Evolutionary conservation across 768 basidiomycete genomes (phyloP).

Genomic region (Panus rudis): DNA sequence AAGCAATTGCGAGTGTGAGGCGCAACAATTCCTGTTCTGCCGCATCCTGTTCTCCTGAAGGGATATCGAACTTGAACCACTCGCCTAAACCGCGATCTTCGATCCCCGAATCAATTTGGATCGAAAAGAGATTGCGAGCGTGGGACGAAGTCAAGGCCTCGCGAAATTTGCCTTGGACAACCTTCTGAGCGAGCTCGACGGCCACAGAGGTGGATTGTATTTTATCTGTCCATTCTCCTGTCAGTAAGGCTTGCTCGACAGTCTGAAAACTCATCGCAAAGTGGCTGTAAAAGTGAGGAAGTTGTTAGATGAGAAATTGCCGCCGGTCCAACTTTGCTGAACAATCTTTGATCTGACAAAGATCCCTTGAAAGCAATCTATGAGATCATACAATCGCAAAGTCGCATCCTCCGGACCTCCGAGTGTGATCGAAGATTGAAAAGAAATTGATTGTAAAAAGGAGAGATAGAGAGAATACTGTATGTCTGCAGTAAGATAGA

Average conservation of each 20-base stretch:
- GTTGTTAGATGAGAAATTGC: background rate
- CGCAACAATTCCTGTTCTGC: constrained; percentile 46
- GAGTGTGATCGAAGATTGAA: too few relatives aligned
- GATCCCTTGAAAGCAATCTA: too few relatives aligned
- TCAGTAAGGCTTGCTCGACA: constrained; percentile 54
- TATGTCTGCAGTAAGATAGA: too few relatives aligned
- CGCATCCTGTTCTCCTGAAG: constrained; percentile 25
- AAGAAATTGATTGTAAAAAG: too few relatives aligned
- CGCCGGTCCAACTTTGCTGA: too few relatives aligned
- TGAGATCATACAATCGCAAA: too few relatives aligned
- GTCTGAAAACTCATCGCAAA: constrained; percentile 15
- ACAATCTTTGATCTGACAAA: too few relatives aligned
- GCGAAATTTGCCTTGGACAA: constrained; percentile 54
- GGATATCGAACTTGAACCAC: constrained; percentile 26
- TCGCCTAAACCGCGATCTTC: constrained; percentile 33
- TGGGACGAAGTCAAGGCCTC: constrained; percentile 34
- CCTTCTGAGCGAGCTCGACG: constrained; percentile 42
- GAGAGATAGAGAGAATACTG: too few relatives aligned
- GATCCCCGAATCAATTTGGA: constrained; percentile 20
- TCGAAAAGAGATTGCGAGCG: constrained; percentile 29
- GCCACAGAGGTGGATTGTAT: constrained; percentile 14
- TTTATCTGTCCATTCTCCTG: constrained; percentile 34
- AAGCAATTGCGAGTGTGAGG: constrained; percentile 66
- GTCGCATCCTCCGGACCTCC: too few relatives aligned
- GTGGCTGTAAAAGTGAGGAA: constrained; percentile 3